Evolutionary conservation across 805 yeast species (phyloP), one percentile per base, ranked within the genome.

Genomic region (Brettanomyces naardenensis): DNA sequence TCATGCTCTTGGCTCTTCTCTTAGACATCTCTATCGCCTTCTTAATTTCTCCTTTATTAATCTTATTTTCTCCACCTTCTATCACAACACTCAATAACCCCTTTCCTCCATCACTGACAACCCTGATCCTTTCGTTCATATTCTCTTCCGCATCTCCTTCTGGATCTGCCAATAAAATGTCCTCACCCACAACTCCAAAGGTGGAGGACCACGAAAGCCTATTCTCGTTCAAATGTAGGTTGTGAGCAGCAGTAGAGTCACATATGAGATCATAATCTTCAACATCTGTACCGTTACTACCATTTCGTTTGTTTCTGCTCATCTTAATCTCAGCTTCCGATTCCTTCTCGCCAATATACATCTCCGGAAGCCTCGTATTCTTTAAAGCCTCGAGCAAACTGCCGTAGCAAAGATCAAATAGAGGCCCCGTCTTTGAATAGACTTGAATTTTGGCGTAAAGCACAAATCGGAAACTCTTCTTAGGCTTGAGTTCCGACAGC

Each of bases 141-240:
- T 78, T 67, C 50, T 86, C 94, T 56, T 87, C 96, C 4, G 88
- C 81, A 43, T 82, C 90, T 11, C 94, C 94, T 54, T 86, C 94
- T 29, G 85, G 51, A 53, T 87, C 96, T 1, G 84, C 78, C 33
- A 87, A 55, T 13, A 85, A 49, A 0, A 76, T 63, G 26, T 65
- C 67, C 3, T 61, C 59, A 30, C 66, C 70, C 14, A 71, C 68
- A 1, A 81, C 58, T 10, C 94, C 95, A 54, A 74, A 79, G 37
- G 78, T 74, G 9, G 69, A 62, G n/a, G 67, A 53, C 48, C 66
- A 54, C 2, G 78, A 72, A 5, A 70, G 44, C 19, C 58, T 61
- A 3, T 54, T 52, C 1, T 48, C 45, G 33, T 68, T 60, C 25
- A 78, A 43, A 4, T 51, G 43, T 31, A 86, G 57, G 3, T 60